phyloP scores from a whole-genome alignment of 768 basidiomycete genomes.

The Hygrocybe punicea region DNA sequence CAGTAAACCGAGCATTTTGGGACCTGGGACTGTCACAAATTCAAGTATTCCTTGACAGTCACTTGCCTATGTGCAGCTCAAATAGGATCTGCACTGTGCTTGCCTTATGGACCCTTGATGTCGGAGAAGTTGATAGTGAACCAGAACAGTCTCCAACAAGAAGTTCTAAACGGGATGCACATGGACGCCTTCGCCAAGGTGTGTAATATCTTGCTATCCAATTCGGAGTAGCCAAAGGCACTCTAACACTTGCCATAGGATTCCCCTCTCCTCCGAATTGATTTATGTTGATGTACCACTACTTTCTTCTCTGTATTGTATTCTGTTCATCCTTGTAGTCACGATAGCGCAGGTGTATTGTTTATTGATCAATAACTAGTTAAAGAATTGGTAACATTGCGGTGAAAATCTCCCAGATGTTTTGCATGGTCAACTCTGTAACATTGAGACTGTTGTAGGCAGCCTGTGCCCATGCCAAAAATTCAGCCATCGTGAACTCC shows the following conservation, averaged over 20 bases:
- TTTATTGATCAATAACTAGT: background rate
- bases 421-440: constrained; percentile 12
- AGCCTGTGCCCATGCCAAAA: constrained; percentile 12
- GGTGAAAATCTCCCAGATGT: constrained; percentile 20
- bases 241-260: no score
- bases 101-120: background rate
- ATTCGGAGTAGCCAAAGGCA: no score
- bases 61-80: background rate
- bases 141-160: no score
- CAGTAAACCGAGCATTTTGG: background rate
- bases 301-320: no score
- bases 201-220: no score
- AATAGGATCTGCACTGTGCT: background rate
- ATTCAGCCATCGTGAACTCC: constrained; percentile 18
- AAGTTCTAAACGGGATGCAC: no score
- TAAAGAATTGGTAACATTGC: constrained; percentile 12
- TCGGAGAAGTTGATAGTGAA: no score
- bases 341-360: background rate
- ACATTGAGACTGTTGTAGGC: constrained; percentile 12
- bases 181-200: no score
- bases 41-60: background rate
- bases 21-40: background rate
- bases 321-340: no score
- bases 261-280: background rate
- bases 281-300: background rate